Base-by-base conservation (phyloP, 1,284 basidiomycete species). In the Neolentinus lepideus region DNA sequence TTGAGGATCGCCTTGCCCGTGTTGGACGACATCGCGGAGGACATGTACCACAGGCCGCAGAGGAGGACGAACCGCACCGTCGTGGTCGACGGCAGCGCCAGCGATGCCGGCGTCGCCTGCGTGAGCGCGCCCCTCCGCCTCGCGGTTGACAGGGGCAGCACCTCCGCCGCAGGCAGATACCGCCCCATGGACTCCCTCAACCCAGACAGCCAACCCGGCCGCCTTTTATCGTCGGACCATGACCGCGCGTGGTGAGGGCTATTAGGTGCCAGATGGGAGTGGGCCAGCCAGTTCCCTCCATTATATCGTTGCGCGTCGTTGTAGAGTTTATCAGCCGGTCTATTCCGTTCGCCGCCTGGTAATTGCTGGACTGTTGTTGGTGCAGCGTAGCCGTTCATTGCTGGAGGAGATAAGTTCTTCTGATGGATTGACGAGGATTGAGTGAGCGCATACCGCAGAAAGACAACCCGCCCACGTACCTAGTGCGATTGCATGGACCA, bases 1-100 rank as follows among this genome's bases (percentile, higher is more conserved):
- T 80, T 85, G 66, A 98, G 77, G 72, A 98, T 90, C 53, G 88
- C 77, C 71, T 99, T 92, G 60, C 92, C 86, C 19, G 94, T 91
- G 71, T 94, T 94, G 53, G 90, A 91, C 25, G 90, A 93, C 56
- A 95, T 73, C 16, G 93, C 92, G 1, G 92, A 94, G 3, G 87
- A 84, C 16, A 81, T 78, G 70, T 92, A 93, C 92, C 92, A 93
- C 29, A 93, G 73, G 21, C 73, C 70, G 67, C 92, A 92, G 47
- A 92, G 75, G 57, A 87, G 68, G 51, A 85, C 67, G 67, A 89
- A 90, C 56, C 69, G 74, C 9, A 69, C 43, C 1, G 72, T 69
- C 3, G 71, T 60, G 21, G 63, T 45, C 11, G 70, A 67, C 1
- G 70, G 69, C 14, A 64, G n/a, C 9, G 53, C 10, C 21, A 55